These are phyloP conservation scores for Fusarium floridanum DNA, from an alignment of 2,329 filamentous ascomycete genomes.

Conservation along the genomic window DNA sequence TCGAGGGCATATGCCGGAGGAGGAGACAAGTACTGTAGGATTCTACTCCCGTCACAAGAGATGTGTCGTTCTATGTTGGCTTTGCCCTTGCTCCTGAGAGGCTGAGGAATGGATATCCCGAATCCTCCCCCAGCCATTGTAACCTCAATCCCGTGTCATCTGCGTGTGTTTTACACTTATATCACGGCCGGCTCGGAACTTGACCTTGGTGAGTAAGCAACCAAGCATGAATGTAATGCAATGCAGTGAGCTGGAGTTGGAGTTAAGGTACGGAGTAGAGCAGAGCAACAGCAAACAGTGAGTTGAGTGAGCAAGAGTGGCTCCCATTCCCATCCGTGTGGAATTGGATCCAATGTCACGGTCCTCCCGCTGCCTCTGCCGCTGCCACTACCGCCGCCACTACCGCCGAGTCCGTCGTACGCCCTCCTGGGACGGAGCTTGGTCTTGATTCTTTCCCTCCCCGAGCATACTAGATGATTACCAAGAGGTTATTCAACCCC, in stretches of 20 bases:
- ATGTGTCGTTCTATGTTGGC: neutral
- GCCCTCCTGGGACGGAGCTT: neutral
- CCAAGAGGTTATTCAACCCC: neutral
- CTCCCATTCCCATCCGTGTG: neutral
- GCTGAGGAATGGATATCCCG: slow-evolving; percentile 38
- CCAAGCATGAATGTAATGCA: neutral
- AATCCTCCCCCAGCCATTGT: slow-evolving; percentile 24
- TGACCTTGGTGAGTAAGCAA: neutral
- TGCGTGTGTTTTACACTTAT: neutral
- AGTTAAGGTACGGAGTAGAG: neutral
- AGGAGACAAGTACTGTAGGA: neutral
- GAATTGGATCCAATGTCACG: slow-evolving; percentile 1
- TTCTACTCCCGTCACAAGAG: neutral
- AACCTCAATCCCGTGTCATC: slow-evolving; percentile 11
- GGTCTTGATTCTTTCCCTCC: neutral
- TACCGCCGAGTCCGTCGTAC: slow-evolving; percentile 20
- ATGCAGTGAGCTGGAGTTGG: neutral
- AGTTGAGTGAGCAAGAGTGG: neutral
- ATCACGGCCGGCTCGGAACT: neutral
- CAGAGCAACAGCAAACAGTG: neutral
- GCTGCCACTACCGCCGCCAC: slow-evolving; percentile 21
- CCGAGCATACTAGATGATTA: neutral
- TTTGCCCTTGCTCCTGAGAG: slow-evolving; percentile 7
- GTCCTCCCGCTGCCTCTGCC: slow-evolving; percentile 10
- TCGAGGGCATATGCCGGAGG: slow-evolving; percentile 9